Percentiles rank a stretch among this genome's conserved stretches.
Conservation (phyloP, 2,329 filamentous ascomycete genomes). For the Aspergillus glaucus region DNA sequence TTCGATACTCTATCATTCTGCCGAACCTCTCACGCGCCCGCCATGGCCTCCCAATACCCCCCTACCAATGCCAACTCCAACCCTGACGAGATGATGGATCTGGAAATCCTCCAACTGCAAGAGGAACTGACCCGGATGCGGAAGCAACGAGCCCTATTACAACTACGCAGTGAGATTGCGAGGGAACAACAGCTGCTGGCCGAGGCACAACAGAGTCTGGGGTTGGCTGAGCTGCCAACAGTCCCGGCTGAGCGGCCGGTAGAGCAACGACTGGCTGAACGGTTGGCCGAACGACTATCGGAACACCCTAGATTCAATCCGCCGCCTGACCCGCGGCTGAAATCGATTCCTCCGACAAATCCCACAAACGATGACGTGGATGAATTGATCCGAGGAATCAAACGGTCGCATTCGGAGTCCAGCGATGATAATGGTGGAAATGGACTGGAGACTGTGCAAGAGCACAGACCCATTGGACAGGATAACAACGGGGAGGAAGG, state of each 20-base stretch:
- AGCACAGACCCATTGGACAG: neutral
- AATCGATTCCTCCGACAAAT: neutral
- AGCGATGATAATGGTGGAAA: neutral
- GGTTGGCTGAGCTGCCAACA: neutral
- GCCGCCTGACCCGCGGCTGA: neutral
- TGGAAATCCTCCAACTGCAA: constrained; percentile 1
- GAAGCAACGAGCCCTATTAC: constrained; percentile 5
- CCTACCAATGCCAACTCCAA: neutral
- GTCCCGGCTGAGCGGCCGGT: too few relatives aligned
- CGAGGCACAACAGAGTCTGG: neutral
- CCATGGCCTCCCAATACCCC: neutral
- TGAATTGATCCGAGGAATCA: neutral
- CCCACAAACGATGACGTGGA: neutral
- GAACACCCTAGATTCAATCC: neutral
- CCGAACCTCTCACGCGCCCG: neutral
- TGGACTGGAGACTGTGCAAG: neutral
- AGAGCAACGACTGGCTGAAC: neutral
- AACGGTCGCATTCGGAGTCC: neutral
- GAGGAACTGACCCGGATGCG: constrained; percentile 1
- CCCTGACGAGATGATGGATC: neutral
- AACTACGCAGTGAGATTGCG: constrained; percentile 3
- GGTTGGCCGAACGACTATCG: neutral
- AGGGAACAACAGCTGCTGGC: constrained; percentile 1
- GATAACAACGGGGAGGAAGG: neutral
- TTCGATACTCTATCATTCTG: too few relatives aligned